These are phyloP conservation scores for Talaromyces sp. DNA, from an alignment of 2,329 filamentous ascomycete species.

Conservation along the genomic window DNA sequence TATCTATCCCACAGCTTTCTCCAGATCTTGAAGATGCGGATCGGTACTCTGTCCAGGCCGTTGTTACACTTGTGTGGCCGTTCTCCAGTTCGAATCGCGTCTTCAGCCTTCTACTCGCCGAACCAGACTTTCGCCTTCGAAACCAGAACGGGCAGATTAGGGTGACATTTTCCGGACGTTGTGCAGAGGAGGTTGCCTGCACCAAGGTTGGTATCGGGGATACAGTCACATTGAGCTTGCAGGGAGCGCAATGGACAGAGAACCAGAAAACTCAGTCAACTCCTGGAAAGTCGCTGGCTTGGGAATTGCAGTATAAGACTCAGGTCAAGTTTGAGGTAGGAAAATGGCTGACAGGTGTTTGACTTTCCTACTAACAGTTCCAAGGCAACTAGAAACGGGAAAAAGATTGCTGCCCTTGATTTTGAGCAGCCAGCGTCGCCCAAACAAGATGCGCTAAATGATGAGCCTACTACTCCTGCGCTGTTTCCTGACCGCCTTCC, in stretches of 20 bases:
- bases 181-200: constrained; percentile 63
- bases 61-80: constrained; percentile 84
- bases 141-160: constrained; percentile 74
- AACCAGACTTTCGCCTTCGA: constrained; percentile 77
- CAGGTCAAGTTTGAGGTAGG: constrained; percentile 35
- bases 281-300: constrained; percentile 53
- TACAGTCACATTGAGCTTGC: constrained; percentile 62
- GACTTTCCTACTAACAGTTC: background rate
- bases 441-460: constrained; percentile 6
- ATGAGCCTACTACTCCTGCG: background rate
- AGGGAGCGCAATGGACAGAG: constrained; percentile 61
- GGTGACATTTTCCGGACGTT: constrained; percentile 65
- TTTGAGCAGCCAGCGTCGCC: constrained; percentile 45
- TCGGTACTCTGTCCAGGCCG: constrained; percentile 53
- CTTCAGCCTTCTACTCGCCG: constrained; percentile 74
- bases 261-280: constrained; percentile 49
- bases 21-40: constrained; percentile 28
- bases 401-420: constrained; percentile 38
- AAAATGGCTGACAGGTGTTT: background rate
- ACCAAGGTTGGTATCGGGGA: constrained; percentile 73
- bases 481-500: background rate
- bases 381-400: constrained; percentile 25
- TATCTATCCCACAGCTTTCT: constrained; percentile 40
- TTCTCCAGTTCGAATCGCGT: constrained; percentile 72
- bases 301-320: constrained; percentile 50